Evolutionary conservation across 768 basidiomycete species (phyloP), one percentile per base, ranked within the genome.

Genomic region (Lentinula raphanica): DNA sequence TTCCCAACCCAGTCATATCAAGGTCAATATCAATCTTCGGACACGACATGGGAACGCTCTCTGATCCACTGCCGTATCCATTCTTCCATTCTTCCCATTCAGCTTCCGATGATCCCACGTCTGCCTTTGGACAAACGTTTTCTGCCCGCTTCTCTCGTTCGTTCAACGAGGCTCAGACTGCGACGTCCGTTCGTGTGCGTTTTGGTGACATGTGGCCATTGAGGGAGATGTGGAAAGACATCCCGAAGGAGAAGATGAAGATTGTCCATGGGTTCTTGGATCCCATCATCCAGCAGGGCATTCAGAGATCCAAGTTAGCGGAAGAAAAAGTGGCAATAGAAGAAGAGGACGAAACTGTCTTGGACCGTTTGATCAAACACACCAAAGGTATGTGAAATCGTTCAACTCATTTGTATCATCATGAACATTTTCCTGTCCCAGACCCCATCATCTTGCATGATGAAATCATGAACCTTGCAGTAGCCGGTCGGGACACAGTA

Each of bases 1-100:
- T 86, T 84, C 67, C 85, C 84, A 0, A 69, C 85, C 51, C 84
- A 85, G 65, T 78, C 80, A 82, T 82, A 1, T 77, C 83, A 0
- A 78, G 82, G 45, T 86, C 84, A 61, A 75, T 85, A 29, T n/a
- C n/a, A n/a, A n/a, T n/a, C n/a, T 84, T 85, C 60, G 78, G 75
- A 27, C 67, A 77, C 29, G 70, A 77, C 49, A 76, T 83, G 12
- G 66, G 66, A 42, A 79, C 79, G 3, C 77, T 84, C 21, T 70
- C 71, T 5, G 79, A 73, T 0, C 75, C 74, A 4, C 70, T 85
- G 1, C 74, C 81, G 1, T 81, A 83, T 61, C 82, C 84, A 0
- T 53, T 38, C 42, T 44, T 44, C 9, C 42, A 44, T 15, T 23
- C 36, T 15, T 45, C 69, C 53, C 59, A 70, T 54, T 65, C 71